Evolutionary conservation across 208 protist genomes (phyloP).

Genomic region (Trypanosoma mega): DNA sequence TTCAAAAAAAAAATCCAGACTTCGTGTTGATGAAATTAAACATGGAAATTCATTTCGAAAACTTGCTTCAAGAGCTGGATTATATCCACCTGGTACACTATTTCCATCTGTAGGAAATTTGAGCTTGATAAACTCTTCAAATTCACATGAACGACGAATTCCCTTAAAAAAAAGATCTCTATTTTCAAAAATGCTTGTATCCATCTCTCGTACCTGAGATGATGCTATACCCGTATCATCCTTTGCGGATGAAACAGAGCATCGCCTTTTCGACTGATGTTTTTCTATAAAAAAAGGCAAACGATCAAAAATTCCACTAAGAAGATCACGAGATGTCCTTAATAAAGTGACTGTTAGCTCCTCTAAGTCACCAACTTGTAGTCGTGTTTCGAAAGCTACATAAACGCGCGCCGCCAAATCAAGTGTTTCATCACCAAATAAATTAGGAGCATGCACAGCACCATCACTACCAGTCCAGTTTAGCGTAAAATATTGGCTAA

Average conservation of each 20-base stretch:
- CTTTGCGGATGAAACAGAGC: neutral
- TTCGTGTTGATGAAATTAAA: slow-evolving; percentile 40
- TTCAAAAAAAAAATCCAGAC: slow-evolving; percentile 48
- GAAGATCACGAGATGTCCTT: slow-evolving; percentile 16
- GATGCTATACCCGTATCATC: neutral
- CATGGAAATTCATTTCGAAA: slow-evolving; percentile 68
- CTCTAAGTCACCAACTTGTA: slow-evolving; percentile 20
- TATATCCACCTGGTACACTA: slow-evolving; percentile 29
- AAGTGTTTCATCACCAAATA: slow-evolving; percentile 31
- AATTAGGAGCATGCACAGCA: slow-evolving; percentile 24
- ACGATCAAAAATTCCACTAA: slow-evolving; percentile 19
- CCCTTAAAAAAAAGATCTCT: slow-evolving; percentile 44
- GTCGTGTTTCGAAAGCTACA: slow-evolving; percentile 29
- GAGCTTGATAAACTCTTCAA: slow-evolving; percentile 24
- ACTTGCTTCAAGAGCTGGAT: slow-evolving; percentile 25
- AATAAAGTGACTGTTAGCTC: neutral
- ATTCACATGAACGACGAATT: slow-evolving; percentile 23
- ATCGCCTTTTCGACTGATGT: neutral
- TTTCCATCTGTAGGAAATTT: slow-evolving; percentile 44
- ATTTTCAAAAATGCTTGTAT: slow-evolving; percentile 24
- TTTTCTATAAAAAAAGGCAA: slow-evolving; percentile 18
- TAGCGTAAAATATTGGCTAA: slow-evolving; percentile 35
- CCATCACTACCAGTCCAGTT: slow-evolving; percentile 41
- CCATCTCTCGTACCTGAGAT: neutral
- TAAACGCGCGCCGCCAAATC: slow-evolving; percentile 30